Conservation (phyloP, 2,329 filamentous ascomycete species). For the Beauveria scarabaeidicola region DNA sequence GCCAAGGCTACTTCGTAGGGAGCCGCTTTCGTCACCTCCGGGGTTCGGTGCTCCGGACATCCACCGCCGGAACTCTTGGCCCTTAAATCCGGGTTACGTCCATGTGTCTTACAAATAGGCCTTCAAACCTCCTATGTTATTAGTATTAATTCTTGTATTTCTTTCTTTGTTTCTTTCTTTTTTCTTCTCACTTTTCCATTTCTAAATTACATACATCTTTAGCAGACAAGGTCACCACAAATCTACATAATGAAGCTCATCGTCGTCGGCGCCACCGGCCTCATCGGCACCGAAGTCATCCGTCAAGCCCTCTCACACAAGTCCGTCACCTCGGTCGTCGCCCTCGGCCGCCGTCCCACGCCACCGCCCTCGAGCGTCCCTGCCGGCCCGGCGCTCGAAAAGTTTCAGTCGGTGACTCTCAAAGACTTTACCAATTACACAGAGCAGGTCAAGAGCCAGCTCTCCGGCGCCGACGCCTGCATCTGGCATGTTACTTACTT, state of each 20-base stretch:
- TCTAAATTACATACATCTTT: too few relatives aligned
- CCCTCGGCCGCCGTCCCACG: conserved; percentile 30
- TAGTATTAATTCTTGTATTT: neutral
- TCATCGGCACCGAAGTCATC: conserved; percentile 33
- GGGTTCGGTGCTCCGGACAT: neutral
- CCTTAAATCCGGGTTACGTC: neutral
- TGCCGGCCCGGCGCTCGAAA: conserved; percentile 21
- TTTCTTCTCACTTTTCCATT: neutral
- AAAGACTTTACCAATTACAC: conserved; percentile 33
- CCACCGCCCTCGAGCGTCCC: conserved; percentile 16
- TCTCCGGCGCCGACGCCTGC: conserved; percentile 33
- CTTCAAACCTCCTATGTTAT: too few relatives aligned
- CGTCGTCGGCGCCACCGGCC: conserved; percentile 33
- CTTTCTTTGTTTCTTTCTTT: neutral
- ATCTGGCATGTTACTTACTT: conserved; percentile 27
- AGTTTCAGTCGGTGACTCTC: conserved; percentile 31
- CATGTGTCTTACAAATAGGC: neutral
- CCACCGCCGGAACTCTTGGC: neutral
- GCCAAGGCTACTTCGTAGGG: neutral
- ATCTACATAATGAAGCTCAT: conserved; percentile 35
- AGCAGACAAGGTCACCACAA: neutral
- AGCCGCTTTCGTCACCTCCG: neutral
- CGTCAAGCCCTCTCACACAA: conserved; percentile 31
- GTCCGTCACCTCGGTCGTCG: conserved; percentile 31
- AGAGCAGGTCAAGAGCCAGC: conserved; percentile 28